phyloP scores from a whole-genome alignment of 2,329 filamentous ascomycete genomes.

The Raffaelea arxii region DNA sequence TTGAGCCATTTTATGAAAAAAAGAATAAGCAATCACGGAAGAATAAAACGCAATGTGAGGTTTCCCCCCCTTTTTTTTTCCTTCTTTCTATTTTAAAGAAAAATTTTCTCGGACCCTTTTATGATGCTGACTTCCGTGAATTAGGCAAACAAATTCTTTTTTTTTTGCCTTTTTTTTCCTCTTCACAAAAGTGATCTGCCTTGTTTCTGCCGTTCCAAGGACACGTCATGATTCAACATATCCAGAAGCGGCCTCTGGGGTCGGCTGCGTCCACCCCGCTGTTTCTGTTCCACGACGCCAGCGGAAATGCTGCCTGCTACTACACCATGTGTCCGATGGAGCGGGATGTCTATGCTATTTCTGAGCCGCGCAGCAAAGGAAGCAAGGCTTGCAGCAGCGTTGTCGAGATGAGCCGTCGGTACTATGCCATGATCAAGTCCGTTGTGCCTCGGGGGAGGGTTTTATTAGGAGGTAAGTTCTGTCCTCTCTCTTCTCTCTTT shows the following conservation, averaged over 20 bases:
- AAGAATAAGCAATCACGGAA: too few relatives aligned
- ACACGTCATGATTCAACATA: not conserved
- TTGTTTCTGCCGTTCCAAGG: not conserved
- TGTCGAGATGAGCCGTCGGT: not conserved
- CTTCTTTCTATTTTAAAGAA: too few relatives aligned
- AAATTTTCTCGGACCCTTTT: not conserved
- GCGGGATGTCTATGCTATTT: not conserved
- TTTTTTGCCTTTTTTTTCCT: not conserved
- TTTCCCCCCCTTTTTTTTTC: too few relatives aligned
- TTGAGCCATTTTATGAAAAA: too few relatives aligned
- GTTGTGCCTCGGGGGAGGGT: not conserved
- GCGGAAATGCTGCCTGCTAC: not conserved
- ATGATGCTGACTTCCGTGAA: too few relatives aligned
- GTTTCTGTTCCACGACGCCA: not conserved
- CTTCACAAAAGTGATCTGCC: not conserved
- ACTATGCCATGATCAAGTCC: not conserved
- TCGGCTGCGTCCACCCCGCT: not conserved
- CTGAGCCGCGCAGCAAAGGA: not conserved
- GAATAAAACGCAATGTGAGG: too few relatives aligned
- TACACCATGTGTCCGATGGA: not conserved
- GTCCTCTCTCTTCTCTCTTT: too few relatives aligned
- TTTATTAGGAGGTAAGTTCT: not conserved
- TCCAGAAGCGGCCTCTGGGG: not conserved
- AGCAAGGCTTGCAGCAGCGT: not conserved
- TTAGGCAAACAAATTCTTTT: not conserved